Base-by-base conservation (phyloP, 225 moss, liverwort and hornwort species). In the Polytrichum formosum region DNA sequence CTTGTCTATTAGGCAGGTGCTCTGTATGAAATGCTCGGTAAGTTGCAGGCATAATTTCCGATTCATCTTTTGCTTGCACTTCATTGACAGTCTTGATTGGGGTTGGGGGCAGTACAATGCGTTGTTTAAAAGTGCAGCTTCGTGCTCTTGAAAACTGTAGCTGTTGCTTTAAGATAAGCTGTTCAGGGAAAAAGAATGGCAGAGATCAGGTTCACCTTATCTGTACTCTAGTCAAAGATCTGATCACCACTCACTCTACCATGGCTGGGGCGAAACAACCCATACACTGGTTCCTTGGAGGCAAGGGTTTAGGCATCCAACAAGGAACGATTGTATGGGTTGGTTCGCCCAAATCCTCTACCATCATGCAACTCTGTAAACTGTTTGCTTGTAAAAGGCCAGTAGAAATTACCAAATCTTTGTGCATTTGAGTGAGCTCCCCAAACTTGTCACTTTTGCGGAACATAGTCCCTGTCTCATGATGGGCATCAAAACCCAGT, bases 111-210 rank as follows among this genome's bases (percentile, higher is more conserved):
- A 74, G 70, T 55, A 81, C 10, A 30, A 73, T 28, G 56, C 71
- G 76, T 70, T 77, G 67, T 67, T 74, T 66, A 1, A 56, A 53
- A 13, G 74, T 67, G 70, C 77, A 74, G 63, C 59, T 77, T 22
- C 67, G 70, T 67, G 73, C 71, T 77, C 81, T 81, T 74, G 70
- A 76, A n/a, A 73, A 73, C 54, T 76, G 69, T 16, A 76, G 76
- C 54, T 81, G 73, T 26, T 76, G 69, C 61, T 70, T 76, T 8
- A 76, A 26, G 58, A 67, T 74, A 9, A 77, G 22, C 74, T 74
- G 71, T 58, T 56, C 53, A 22, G 20, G 30, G 37, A n/a, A 46
- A 25, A 46, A 13, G 10, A 46, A 46, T 2, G 10, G 46, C 46
- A 46, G 46, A 13, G 3, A 46, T 46, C 46, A 46, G 46, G 13